These are phyloP conservation scores for Neopestalotiopsis sp. DNA, from an alignment of 2,329 filamentous ascomycete genomes.

Conservation along the genomic window DNA sequence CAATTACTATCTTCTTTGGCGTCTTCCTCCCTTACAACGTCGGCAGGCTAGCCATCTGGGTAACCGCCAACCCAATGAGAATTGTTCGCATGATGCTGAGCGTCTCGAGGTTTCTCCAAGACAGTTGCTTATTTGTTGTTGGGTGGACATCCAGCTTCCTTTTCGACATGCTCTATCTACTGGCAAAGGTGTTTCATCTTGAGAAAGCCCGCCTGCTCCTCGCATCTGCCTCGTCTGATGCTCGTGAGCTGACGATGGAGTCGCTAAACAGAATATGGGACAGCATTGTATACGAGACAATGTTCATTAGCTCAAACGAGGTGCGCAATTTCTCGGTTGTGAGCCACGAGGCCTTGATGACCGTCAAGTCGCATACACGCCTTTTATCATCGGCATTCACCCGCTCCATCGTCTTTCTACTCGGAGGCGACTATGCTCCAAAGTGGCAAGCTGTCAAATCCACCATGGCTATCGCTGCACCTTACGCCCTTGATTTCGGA, in stretches of 20 bases:
- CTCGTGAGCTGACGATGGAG: slow-evolving; percentile 27
- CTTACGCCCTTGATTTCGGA: slow-evolving; percentile 33
- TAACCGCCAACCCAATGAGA: slow-evolving; percentile 79
- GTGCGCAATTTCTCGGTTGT: slow-evolving; percentile 79
- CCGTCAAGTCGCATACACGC: slow-evolving; percentile 60
- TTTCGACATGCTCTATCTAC: slow-evolving; percentile 45
- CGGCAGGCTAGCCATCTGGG: slow-evolving; percentile 82
- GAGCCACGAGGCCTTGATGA: slow-evolving; percentile 72
- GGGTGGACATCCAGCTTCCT: slow-evolving; percentile 57
- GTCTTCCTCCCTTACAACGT: slow-evolving; percentile 93
- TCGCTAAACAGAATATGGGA: slow-evolving; percentile 51
- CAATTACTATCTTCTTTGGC: slow-evolving; percentile 82
- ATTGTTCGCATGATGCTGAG: slow-evolving; percentile 76
- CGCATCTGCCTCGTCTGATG: slow-evolving; percentile 28
- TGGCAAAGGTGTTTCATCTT: slow-evolving; percentile 42
- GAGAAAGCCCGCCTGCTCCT: slow-evolving; percentile 31
- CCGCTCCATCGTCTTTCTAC: slow-evolving; percentile 47
- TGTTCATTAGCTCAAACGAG: slow-evolving; percentile 60
- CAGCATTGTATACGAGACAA: slow-evolving; percentile 56
- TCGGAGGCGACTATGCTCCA: slow-evolving; percentile 47
- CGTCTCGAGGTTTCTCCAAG: slow-evolving; percentile 79
- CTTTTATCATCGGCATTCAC: slow-evolving; percentile 46
- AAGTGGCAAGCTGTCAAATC: slow-evolving; percentile 34
- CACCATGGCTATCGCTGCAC: slow-evolving; percentile 25
- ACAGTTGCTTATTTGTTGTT: slow-evolving; percentile 70